Evolutionary conservation across 176 grass and related monocot species (phyloP).

Genomic region (Triticum dicoccoides): DNA sequence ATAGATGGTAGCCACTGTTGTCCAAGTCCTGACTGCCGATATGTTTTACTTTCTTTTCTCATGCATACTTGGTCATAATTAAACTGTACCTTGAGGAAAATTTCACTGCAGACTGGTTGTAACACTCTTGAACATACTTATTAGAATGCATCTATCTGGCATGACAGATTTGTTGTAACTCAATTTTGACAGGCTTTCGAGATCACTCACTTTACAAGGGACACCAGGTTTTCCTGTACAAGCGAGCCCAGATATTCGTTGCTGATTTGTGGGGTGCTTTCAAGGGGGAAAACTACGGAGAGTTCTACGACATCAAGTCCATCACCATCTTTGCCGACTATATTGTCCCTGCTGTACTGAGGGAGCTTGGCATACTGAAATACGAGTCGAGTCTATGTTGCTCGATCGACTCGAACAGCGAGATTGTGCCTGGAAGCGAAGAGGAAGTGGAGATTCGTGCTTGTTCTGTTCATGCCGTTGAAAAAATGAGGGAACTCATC

Average conservation of each 20-base stretch:
- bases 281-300: slow-evolving; percentile 68
- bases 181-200: slow-evolving; percentile 61
- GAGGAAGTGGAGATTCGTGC: slow-evolving; percentile 90
- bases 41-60: not conserved
- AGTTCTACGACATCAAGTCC: slow-evolving; percentile 69
- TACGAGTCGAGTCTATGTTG: slow-evolving; percentile 64
- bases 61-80: not conserved
- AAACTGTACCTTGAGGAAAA: not conserved
- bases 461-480: slow-evolving; percentile 86
- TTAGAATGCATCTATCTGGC: not conserved
- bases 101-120: not conserved
- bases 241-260: slow-evolving; percentile 96
- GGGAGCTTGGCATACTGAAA: slow-evolving; percentile 83
- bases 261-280: slow-evolving; percentile 96
- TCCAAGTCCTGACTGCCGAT: not conserved
- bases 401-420: slow-evolving; percentile 64
- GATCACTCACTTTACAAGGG: slow-evolving; percentile 97
- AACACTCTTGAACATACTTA: not conserved
- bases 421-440: slow-evolving; percentile 81
- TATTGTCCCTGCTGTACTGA: slow-evolving; percentile 78
- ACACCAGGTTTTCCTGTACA: slow-evolving; percentile 90
- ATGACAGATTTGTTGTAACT: not conserved
- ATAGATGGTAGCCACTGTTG: not conserved
- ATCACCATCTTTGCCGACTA: slow-evolving; percentile 97
- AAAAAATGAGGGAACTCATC: slow-evolving; percentile 88